A percentile compares a stretch with the other conserved stretches of the same genome.
These are phyloP conservation scores for Microdochium bolleyi DNA, from an alignment of 2,329 filamentous ascomycete genomes.

Conservation along the genomic window DNA sequence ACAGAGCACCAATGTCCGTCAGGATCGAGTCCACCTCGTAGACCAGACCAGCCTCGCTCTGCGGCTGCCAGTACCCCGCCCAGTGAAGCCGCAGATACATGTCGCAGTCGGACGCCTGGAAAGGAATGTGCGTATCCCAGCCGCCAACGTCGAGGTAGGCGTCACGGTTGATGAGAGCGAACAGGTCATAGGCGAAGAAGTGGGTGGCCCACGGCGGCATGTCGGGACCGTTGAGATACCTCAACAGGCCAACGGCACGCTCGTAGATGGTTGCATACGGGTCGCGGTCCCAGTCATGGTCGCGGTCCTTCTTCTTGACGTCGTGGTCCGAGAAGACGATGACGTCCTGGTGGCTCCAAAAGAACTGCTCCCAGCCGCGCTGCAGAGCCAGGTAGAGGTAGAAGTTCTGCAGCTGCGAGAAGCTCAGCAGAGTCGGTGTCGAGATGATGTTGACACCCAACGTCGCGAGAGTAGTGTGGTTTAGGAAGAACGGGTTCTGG, in stretches of 20 bases:
- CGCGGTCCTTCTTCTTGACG: slow-evolving; percentile 23
- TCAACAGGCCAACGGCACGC: slow-evolving; percentile 19
- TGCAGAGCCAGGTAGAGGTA: slow-evolving; percentile 31
- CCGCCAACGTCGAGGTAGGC: slow-evolving; percentile 31
- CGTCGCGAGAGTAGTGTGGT: slow-evolving; percentile 35
- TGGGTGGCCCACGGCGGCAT: slow-evolving; percentile 35
- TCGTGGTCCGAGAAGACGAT: slow-evolving; percentile 32
- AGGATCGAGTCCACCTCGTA: slow-evolving; percentile 31
- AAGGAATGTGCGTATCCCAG: slow-evolving; percentile 43
- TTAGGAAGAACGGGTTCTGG: slow-evolving; percentile 46
- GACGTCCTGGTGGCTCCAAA: slow-evolving; percentile 42
- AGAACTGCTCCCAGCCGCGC: slow-evolving; percentile 34
- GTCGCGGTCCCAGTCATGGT: slow-evolving; percentile 24
- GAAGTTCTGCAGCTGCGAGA: slow-evolving; percentile 42
- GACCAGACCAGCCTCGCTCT: slow-evolving; percentile 28
- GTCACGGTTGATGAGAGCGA: slow-evolving; percentile 38
- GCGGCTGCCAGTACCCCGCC: slow-evolving; percentile 29
- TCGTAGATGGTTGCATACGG: slow-evolving; percentile 25
- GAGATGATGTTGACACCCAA: slow-evolving; percentile 42
- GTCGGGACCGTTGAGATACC: slow-evolving; percentile 21
- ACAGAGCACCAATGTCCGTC: slow-evolving; percentile 32
- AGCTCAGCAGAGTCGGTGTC: slow-evolving; percentile 37
- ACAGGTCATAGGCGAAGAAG: slow-evolving; percentile 41
- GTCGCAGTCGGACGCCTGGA: slow-evolving; percentile 36
- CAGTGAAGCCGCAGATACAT: slow-evolving; percentile 33